Conservation (phyloP, 2,329 filamentous ascomycete species). For the Diplocarpon mali region DNA sequence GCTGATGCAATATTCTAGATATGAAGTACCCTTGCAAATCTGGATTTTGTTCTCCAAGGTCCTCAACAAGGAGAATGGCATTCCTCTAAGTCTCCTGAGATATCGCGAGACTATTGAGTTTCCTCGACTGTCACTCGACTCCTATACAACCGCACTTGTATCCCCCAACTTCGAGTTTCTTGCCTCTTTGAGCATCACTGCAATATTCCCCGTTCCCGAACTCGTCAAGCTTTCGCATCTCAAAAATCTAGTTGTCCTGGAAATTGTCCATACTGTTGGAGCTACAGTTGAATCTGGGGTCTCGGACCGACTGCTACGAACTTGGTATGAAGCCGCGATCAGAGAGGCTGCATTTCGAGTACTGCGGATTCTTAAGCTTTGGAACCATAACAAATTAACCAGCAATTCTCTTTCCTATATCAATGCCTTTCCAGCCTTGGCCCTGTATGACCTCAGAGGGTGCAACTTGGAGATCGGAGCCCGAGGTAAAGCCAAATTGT, state of each 20-base stretch:
- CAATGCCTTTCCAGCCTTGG: conserved; percentile 24
- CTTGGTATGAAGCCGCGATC: conserved; percentile 23
- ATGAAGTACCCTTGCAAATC: conserved; percentile 17
- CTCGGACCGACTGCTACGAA: conserved; percentile 24
- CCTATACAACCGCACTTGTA: conserved; percentile 21
- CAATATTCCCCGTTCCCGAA: conserved; percentile 16
- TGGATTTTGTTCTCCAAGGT: conserved; percentile 25
- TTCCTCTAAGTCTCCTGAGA: conserved; percentile 15
- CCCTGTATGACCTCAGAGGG: conserved; percentile 22
- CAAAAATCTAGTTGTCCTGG: conserved; percentile 24
- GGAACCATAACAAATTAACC: conserved; percentile 23
- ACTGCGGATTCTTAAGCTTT: conserved; percentile 25
- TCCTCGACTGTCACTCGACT: conserved; percentile 16
- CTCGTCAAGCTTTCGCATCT: conserved; percentile 25
- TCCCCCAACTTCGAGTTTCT: conserved; percentile 26
- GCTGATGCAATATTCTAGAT: conserved; percentile 12
- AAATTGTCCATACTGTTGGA: conserved; percentile 18
- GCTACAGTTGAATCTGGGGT: conserved; percentile 7
- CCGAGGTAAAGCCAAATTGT: conserved; percentile 4
- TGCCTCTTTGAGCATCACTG: conserved; percentile 24
- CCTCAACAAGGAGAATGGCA: conserved; percentile 11
- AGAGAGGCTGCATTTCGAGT: conserved; percentile 22
- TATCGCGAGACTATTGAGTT: conserved; percentile 18
- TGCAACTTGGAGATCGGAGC: conserved; percentile 15
- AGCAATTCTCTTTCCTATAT: conserved; percentile 22